phyloP scores from a whole-genome alignment of 2,329 filamentous ascomycete species.

The Macrophomina tecta region DNA sequence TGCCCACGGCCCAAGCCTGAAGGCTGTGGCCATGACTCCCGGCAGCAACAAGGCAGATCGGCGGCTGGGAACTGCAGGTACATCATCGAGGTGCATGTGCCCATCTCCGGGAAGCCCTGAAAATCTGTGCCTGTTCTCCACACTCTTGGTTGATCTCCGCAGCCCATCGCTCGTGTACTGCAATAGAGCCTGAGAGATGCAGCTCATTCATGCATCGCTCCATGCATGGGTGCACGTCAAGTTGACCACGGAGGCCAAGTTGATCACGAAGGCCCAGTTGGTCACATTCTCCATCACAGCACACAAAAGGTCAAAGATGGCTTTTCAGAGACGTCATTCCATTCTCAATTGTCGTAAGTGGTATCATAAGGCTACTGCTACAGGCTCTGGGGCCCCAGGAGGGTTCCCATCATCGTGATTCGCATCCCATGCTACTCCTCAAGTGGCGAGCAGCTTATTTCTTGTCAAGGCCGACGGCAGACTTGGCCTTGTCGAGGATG shows the following conservation, averaged over 20 bases:
- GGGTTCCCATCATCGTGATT: background rate
- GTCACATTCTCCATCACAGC: background rate
- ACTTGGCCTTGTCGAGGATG: slow-evolving; percentile 56
- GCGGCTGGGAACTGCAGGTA: slow-evolving; percentile 1
- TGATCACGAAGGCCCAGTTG: no score
- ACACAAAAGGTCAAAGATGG: background rate
- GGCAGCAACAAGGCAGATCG: background rate
- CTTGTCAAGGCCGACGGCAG: slow-evolving; percentile 53
- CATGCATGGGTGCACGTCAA: no score
- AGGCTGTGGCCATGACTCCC: background rate
- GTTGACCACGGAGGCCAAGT: no score
- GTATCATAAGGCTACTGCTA: slow-evolving; percentile 28
- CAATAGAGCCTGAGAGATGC: background rate
- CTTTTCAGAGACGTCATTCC: background rate
- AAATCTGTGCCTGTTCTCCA: background rate
- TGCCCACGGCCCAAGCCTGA: background rate
- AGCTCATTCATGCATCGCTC: no score
- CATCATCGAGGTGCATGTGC: background rate
- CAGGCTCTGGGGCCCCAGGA: background rate
- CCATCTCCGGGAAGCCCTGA: background rate
- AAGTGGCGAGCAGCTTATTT: slow-evolving; percentile 34
- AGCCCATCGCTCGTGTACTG: background rate
- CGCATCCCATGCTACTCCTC: background rate
- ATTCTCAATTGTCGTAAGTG: slow-evolving; percentile 13
- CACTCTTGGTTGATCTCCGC: background rate